phyloP scores from a whole-genome alignment of 1,284 basidiomycete species.

The Trametes versicolor region DNA sequence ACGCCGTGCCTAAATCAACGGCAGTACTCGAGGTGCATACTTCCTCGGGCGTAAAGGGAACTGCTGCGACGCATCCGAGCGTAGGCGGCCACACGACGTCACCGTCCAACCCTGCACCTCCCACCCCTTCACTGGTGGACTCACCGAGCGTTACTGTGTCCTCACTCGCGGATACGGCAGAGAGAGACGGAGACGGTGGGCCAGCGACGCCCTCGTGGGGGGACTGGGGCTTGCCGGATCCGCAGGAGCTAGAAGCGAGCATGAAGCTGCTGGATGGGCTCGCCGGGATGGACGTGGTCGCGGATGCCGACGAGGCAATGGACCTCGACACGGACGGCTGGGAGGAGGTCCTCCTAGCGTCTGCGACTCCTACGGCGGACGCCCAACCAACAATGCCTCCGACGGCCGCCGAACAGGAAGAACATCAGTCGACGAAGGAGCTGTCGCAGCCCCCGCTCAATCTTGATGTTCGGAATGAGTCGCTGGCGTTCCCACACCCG shows the following conservation, averaged over 20 bases:
- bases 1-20: conserved; percentile 3
- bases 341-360: conserved; percentile 10
- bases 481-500: background rate
- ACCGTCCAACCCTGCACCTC: conserved; percentile 10
- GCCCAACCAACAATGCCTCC: background rate
- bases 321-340: conserved; percentile 14
- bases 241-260: conserved; percentile 14
- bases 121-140: conserved; percentile 42
- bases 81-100: background rate
- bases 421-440: background rate
- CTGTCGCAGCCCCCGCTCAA: background rate
- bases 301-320: conserved; percentile 30
- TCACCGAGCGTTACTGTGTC: conserved; percentile 50
- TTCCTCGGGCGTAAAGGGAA: background rate
- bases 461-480: too few species aligned
- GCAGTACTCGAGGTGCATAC: too few species aligned
- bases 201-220: conserved; percentile 28
- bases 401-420: background rate
- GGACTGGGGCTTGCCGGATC: conserved; percentile 29
- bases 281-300: conserved; percentile 35
- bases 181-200: conserved; percentile 36
- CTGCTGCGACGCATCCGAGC: background rate
- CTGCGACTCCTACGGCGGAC: background rate
- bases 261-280: conserved; percentile 36
- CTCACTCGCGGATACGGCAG: conserved; percentile 47